Base-by-base conservation (phyloP, 352 stramenopile genomes). In the Pythium monospermum region DNA sequence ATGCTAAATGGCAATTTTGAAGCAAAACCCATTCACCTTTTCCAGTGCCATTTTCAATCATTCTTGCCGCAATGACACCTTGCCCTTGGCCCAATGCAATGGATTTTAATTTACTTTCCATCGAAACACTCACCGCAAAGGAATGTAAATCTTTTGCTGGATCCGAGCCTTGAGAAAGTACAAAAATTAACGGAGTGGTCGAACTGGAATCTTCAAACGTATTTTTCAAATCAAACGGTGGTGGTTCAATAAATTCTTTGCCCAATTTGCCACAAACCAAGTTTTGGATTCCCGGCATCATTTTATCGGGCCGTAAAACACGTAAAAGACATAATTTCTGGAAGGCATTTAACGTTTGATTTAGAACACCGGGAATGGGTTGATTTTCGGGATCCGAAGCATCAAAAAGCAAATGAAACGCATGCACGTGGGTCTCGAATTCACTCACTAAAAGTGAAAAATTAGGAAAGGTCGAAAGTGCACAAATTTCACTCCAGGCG, bases 1-100 rank as follows among this genome's bases (percentile, higher is more conserved):
- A 92, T 13, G 92, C 92, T 31, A 98, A 68, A 63, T 98, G 93
- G 53, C 92, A 98, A 58, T 98, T 98, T 61, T 98, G 93, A 4
- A 98, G 64, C 39, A 98, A 48, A 11, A 98, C 93, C 93, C 93
- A 98, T 69, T 98, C 91, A 37, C 92, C 92, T 27, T 76, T 95
- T 12, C 84, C 71, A 8, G 79, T 83, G 6, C 81, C 91, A 52
- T 79, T 75, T 41, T 97, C 80, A 26, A 98, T 97, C 67, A 98
- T 90, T 18, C 86, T 67, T 12, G 93, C 77, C 1, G 93, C 93
- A 13, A 96, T 81, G 22, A 87, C 68, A 2, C 92, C 93, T 57
- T 98, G 93, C 11, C 93, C 93, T 64, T 98, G 93, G 0, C 92
- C 93, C 30, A 98, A 56, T 12, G 93, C 96, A 19, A 97, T 96